Evolutionary conservation across 164 flowering plant species (phyloP).

Genomic region (Sedum album): DNA sequence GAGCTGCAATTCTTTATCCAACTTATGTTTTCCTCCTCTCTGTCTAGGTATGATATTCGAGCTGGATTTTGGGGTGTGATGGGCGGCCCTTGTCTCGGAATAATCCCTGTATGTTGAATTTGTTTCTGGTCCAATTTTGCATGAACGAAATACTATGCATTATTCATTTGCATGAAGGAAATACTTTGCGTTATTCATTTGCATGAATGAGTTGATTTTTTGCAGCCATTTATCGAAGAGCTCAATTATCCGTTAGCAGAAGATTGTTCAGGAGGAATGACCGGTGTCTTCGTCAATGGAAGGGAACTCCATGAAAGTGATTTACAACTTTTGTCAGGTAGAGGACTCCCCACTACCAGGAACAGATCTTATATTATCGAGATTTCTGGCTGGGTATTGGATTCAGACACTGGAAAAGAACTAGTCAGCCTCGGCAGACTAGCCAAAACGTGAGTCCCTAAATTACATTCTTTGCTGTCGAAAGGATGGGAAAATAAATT

Average conservation of each 20-base stretch:
- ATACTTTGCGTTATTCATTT: not conserved
- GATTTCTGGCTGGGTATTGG: conserved; percentile 69
- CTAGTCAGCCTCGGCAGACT: conserved; percentile 85
- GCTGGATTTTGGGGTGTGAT: conserved; percentile 99
- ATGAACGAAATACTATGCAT: not conserved
- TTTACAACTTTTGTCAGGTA: conserved; percentile 59
- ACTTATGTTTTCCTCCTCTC: not conserved
- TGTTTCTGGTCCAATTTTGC: no score
- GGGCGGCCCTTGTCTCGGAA: conserved; percentile 80
- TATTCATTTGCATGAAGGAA: not conserved
- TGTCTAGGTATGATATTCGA: conserved; percentile 65
- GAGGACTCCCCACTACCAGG: conserved; percentile 69
- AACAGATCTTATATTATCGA: conserved; percentile 62
- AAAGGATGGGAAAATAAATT: not conserved
- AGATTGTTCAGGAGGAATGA: conserved; percentile 70
- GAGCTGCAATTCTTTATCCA: not conserved
- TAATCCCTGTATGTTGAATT: conserved; percentile 63
- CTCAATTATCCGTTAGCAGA: conserved; percentile 64
- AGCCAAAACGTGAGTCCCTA: conserved; percentile 83
- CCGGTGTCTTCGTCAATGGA: conserved; percentile 76
- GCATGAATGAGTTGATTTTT: conserved; percentile 6
- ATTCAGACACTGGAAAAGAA: conserved; percentile 69
- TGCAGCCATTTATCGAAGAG: conserved; percentile 90
- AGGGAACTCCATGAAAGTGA: conserved; percentile 87
- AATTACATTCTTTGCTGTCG: not conserved